These are phyloP conservation scores for Zygosaccharomyces siamensis DNA, from an alignment of 805 yeast genomes.

Conservation along the genomic window DNA sequence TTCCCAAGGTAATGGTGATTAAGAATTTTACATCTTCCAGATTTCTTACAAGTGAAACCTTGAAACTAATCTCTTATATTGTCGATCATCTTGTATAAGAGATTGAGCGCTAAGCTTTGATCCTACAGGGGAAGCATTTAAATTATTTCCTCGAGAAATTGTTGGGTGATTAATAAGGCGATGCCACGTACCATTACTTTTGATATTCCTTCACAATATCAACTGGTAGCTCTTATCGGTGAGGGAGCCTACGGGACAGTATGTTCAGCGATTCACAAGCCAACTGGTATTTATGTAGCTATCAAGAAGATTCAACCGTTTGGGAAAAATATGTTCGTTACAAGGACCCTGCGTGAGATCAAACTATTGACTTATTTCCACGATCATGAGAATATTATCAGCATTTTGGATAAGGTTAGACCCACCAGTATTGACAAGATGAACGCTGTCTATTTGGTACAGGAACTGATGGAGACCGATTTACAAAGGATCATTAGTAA, in stretches of 20 bases:
- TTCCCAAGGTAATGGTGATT: neutral
- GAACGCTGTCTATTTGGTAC: slow-evolving; percentile 68
- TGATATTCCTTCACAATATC: slow-evolving; percentile 59
- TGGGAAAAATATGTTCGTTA: slow-evolving; percentile 56
- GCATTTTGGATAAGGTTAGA: slow-evolving; percentile 59
- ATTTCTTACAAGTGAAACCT: neutral
- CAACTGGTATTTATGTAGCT: slow-evolving; percentile 61
- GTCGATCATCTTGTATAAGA: neutral
- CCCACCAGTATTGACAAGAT: slow-evolving; percentile 56
- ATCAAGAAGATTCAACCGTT: slow-evolving; percentile 75
- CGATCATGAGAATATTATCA: slow-evolving; percentile 67
- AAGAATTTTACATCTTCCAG: slow-evolving; percentile 2
- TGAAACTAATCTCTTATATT: neutral
- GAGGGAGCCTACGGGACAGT: slow-evolving; percentile 84
- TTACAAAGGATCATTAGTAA: slow-evolving; percentile 57
- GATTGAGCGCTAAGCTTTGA: neutral
- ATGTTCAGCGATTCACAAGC: slow-evolving; percentile 60
- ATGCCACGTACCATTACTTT: slow-evolving; percentile 50
- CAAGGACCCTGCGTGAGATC: slow-evolving; percentile 67
- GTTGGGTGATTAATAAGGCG: neutral
- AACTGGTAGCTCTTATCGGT: slow-evolving; percentile 58
- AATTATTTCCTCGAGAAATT: neutral
- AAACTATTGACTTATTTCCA: slow-evolving; percentile 59
- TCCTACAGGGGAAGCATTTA: neutral
- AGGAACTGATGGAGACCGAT: slow-evolving; percentile 76